Evolutionary conservation across 2,329 filamentous ascomycete genomes (phyloP), one percentile per base, ranked within the genome.

Genomic region (Apiospora marii): DNA sequence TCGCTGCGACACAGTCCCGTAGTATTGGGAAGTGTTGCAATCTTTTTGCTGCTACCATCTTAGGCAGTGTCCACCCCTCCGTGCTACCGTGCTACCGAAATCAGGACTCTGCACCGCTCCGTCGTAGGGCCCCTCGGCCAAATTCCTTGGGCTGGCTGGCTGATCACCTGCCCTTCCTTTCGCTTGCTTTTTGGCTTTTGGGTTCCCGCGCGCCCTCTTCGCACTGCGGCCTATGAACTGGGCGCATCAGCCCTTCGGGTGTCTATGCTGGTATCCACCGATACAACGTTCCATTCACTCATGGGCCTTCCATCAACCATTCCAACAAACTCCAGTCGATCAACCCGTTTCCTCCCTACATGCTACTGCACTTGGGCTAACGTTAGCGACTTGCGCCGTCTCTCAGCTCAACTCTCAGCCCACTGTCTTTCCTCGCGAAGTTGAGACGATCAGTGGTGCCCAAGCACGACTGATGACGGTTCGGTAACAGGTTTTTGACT

Each of bases 181-280:
- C 30, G 30, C 58, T 24, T 64, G 30, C 58, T 64, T 64, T 64
- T 64, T 12, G 8, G 37, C 1, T 10, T 41, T 41, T 41, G 37
- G 37, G 37, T n/a, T 41, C 58, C 58, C 58, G 34, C 22, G 58
- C 41, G 58, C 58, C 30, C 53, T 22, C 12, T 64, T 64, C 58
- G 58, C 58, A 41, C 30, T 37, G 58, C 34, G 58, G 58, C 34
- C 58, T 64, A 41, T 64, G 58, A n/a, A 37, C 30, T 64, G 58
- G 14, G 58, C 34, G 58, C 58, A 64, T 64, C 34, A 64, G 41
- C 58, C 58, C 41, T 64, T 64, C 34, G 58, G 58, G 58, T 64
- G 58, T 24, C 58, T 41, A 64, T 64, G 58, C 58, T 64, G n/a
- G 58, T 64, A 64, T 64, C 58, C 58, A 64, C 58, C 34, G 58